Percentiles rank a stretch among this genome's conserved stretches.
These are phyloP conservation scores for Colletotrichum falcatum DNA, from an alignment of 2,329 filamentous ascomycete genomes.

Conservation along the genomic window DNA sequence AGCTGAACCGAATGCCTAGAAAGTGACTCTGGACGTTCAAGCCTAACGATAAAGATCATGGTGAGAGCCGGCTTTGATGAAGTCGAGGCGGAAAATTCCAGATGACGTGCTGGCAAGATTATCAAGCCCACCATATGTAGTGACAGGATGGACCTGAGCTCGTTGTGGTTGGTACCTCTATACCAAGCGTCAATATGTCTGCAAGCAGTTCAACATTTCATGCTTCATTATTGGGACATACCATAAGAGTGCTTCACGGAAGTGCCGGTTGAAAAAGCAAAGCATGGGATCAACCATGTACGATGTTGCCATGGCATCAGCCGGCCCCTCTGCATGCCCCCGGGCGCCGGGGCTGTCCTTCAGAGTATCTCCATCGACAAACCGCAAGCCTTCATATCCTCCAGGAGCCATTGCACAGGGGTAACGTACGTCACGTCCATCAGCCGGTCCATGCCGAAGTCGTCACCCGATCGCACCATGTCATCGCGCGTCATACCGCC, in stretches of 20 bases:
- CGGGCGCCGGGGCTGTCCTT: too few species aligned
- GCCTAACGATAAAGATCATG: not conserved
- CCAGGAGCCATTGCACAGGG: too few species aligned
- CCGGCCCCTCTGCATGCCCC: too few species aligned
- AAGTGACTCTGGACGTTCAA: not conserved
- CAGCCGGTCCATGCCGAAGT: too few species aligned
- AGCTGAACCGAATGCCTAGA: not conserved
- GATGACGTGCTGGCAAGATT: not conserved
- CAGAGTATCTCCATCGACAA: too few species aligned
- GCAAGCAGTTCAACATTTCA: not conserved
- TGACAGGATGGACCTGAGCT: not conserved
- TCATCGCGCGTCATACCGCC: too few species aligned
- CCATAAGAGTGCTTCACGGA: not conserved
- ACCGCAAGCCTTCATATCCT: too few species aligned
- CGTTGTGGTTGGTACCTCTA: not conserved
- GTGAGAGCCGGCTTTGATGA: not conserved
- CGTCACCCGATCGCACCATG: too few species aligned
- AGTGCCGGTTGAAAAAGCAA: not conserved
- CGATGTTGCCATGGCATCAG: too few species aligned
- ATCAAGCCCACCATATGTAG: not conserved
- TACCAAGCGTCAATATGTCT: not conserved
- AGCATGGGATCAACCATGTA: not conserved
- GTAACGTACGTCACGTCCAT: too few species aligned
- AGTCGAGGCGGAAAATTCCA: not conserved
- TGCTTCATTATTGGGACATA: not conserved